A percentile compares a stretch with the other conserved stretches of the same genome.
These are phyloP conservation scores for Clathrospora elynae DNA, from an alignment of 2,329 filamentous ascomycete genomes.

Conservation along the genomic window DNA sequence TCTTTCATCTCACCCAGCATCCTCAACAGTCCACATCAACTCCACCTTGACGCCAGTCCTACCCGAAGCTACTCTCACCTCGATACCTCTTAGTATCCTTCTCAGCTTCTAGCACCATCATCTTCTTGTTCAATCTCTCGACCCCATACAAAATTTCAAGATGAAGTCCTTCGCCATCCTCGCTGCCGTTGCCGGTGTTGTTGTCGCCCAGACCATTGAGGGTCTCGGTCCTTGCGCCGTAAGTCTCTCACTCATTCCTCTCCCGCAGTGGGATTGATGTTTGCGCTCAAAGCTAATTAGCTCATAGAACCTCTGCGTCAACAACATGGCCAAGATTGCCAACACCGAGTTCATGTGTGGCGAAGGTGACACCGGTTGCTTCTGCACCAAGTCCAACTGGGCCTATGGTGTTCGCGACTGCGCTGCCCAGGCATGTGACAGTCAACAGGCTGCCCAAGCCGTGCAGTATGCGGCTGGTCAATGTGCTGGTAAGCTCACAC, in stretches of 20 bases:
- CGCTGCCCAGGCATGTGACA: conserved; percentile 49
- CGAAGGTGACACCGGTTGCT: conserved; percentile 48
- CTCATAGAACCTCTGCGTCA: conserved; percentile 49
- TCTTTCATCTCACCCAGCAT: conserved; percentile 15
- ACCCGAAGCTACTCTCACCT: conserved; percentile 13
- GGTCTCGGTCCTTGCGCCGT: conserved; percentile 46
- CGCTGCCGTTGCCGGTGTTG: conserved; percentile 42
- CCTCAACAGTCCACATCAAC: conserved; percentile 17
- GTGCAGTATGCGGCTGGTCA: conserved; percentile 42
- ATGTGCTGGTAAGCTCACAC: conserved; percentile 37
- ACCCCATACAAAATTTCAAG: conserved; percentile 23
- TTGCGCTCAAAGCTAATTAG: conserved; percentile 13
- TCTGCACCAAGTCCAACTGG: conserved; percentile 54
- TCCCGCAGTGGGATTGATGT: no score
- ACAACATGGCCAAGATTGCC: conserved; percentile 54
- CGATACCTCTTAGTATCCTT: conserved; percentile 18
- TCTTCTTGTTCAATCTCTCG: conserved; percentile 19
- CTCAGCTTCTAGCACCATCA: conserved; percentile 27
- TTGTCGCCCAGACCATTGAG: conserved; percentile 44
- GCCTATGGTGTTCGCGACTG: conserved; percentile 57
- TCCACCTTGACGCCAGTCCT: conserved; percentile 17
- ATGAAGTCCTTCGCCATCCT: conserved; percentile 51
- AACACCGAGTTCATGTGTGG: conserved; percentile 49
- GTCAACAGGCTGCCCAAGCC: conserved; percentile 33
- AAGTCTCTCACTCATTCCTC: conserved; percentile 25